Evolutionary conservation across 257 asterid species (phyloP).

Genomic region (Eustoma russellianum): DNA sequence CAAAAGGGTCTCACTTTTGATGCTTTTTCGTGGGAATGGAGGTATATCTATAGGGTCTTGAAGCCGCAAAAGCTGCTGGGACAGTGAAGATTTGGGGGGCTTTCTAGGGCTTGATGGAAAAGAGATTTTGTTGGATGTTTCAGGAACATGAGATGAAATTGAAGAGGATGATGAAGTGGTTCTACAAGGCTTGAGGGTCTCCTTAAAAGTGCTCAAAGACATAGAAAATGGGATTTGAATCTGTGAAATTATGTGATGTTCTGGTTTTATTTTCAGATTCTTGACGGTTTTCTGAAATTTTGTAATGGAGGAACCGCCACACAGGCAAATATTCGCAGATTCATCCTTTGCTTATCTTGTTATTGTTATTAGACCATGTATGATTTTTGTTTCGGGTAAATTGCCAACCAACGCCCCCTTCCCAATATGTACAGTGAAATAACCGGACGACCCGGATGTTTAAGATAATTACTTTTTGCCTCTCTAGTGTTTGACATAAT

Average conservation of each 20-base stretch:
- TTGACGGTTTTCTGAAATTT: no score
- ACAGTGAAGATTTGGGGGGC: slow-evolving; percentile 83
- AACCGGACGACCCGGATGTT: no score
- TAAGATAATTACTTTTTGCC: no score
- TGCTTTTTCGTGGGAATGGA: slow-evolving; percentile 5
- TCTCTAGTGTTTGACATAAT: no score
- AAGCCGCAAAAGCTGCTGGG: slow-evolving; percentile 65
- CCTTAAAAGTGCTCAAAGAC: slow-evolving; percentile 80
- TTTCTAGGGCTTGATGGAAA: slow-evolving; percentile 39
- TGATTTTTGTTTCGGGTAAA: no score
- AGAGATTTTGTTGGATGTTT: slow-evolving; percentile 25
- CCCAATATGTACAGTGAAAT: no score
- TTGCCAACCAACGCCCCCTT: no score
- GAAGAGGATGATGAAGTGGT: slow-evolving; percentile 18
- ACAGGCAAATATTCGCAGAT: no score
- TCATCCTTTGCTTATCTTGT: no score
- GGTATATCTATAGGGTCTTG: slow-evolving; percentile 22
- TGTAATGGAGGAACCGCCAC: no score
- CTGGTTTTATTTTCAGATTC: no score
- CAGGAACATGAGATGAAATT: slow-evolving; percentile 11
- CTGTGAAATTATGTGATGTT: not conserved
- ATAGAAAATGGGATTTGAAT: slow-evolving; percentile 18
- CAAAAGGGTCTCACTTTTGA: slow-evolving; percentile 4
- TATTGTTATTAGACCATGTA: no score
- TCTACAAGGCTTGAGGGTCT: slow-evolving; percentile 74